Percentiles rank a stretch among this genome's conserved stretches.
phyloP scores from a whole-genome alignment of 208 protist genomes.

The Trypanosoma melophagium region DNA sequence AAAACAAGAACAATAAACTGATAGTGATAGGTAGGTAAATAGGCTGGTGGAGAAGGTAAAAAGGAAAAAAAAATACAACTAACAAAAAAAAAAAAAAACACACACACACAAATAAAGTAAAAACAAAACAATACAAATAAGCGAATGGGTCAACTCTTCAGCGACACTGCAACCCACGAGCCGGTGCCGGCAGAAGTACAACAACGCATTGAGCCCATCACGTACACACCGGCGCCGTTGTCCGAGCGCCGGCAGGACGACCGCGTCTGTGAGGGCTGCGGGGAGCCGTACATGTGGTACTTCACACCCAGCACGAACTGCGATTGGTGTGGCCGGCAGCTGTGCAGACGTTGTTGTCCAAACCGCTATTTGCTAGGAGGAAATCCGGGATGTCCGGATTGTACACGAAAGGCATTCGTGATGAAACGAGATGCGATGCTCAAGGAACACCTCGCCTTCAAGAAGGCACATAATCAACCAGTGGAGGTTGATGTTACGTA shows the following conservation, averaged over 20 bases:
- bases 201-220: slow-evolving; percentile 57
- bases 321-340: slow-evolving; percentile 75
- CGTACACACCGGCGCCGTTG: slow-evolving; percentile 50
- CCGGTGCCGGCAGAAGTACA: slow-evolving; percentile 74
- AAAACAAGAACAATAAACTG: too few species aligned
- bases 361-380: slow-evolving; percentile 57
- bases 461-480: neutral
- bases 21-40: too few species aligned
- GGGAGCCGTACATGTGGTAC: slow-evolving; percentile 55
- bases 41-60: too few species aligned
- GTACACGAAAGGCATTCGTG: slow-evolving; percentile 53
- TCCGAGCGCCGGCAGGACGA: slow-evolving; percentile 33
- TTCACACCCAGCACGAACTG: slow-evolving; percentile 75
- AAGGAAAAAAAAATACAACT: too few species aligned
- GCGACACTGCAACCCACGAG: slow-evolving; percentile 50
- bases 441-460: slow-evolving; percentile 30
- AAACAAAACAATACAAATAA: neutral
- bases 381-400: slow-evolving; percentile 68
- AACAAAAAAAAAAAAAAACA: too few species aligned
- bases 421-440: slow-evolving; percentile 44
- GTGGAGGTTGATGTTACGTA: slow-evolving; percentile 13
- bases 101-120: too few species aligned
- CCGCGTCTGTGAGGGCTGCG: slow-evolving; percentile 60
- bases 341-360: slow-evolving; percentile 78
- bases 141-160: slow-evolving; percentile 64